These are phyloP conservation scores for Myxozyma monticola DNA, from an alignment of 805 yeast genomes.

Conservation along the genomic window DNA sequence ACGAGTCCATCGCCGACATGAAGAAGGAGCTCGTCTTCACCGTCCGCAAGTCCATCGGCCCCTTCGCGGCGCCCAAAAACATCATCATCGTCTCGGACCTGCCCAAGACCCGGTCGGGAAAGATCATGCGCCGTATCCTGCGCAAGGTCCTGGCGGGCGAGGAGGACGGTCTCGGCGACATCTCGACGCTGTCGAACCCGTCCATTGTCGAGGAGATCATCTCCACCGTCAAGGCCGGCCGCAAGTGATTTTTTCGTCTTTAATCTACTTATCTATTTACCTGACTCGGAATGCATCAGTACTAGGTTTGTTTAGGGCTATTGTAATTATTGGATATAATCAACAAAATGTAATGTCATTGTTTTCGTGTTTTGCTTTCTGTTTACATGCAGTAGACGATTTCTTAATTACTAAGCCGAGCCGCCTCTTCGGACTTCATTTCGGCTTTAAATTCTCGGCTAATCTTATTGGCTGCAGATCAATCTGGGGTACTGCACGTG, in stretches of 20 bases:
- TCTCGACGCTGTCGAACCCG: constrained; percentile 86
- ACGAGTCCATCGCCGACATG: constrained; percentile 45
- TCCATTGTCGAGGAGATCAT: constrained; percentile 77
- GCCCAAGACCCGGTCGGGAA: constrained; percentile 98
- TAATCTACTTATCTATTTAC: not conserved
- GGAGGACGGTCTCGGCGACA: constrained; percentile 89
- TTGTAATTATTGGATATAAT: too few relatives aligned
- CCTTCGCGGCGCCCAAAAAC: constrained; percentile 92
- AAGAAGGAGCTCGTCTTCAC: constrained; percentile 76
- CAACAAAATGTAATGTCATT: not conserved
- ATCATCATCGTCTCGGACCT: constrained; percentile 82
- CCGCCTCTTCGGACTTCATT: not conserved
- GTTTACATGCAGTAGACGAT: too few relatives aligned
- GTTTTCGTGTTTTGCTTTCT: not conserved
- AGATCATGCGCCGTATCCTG: constrained; percentile 96
- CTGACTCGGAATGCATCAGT: not conserved
- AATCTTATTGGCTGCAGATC: too few relatives aligned
- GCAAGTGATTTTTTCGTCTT: constrained; percentile 5
- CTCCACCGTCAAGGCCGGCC: constrained; percentile 24
- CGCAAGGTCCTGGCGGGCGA: constrained; percentile 91
- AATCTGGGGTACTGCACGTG: too few relatives aligned
- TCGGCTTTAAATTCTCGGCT: too few relatives aligned
- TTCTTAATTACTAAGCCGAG: not conserved
- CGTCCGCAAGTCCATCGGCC: constrained; percentile 88
- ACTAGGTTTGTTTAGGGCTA: not conserved